Evolutionary conservation across 257 asterid species (phyloP).

Genomic region (Lithospermum erythrorhizon): DNA sequence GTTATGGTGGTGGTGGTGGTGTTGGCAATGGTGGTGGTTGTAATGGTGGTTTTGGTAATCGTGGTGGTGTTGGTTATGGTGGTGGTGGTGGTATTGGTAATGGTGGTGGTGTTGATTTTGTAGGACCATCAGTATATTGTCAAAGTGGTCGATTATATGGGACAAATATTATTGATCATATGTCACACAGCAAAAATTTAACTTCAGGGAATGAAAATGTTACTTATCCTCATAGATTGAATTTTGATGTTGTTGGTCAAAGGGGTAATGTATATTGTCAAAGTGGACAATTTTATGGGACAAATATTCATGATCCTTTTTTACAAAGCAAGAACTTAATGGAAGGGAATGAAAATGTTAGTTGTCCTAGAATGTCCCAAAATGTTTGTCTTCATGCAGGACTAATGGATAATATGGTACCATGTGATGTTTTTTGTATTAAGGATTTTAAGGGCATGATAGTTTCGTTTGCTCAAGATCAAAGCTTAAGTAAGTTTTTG

Average conservation of each 20-base stretch:
- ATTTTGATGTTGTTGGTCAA: not conserved
- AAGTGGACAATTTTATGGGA: not conserved
- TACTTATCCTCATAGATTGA: slow-evolving; percentile 3
- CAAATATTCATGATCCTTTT: not conserved
- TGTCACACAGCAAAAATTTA: no score
- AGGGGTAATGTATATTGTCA: no score
- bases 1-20: no score
- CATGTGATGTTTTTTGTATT: slow-evolving; percentile 8
- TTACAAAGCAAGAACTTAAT: no score
- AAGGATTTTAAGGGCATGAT: slow-evolving; percentile 33
- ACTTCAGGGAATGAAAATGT: no score
- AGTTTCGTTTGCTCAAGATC: slow-evolving; percentile 29
- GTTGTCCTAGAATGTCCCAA: slow-evolving; percentile 14
- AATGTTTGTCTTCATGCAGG: not conserved
- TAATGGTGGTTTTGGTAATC: no score
- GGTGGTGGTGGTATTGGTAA: slow-evolving; percentile 7
- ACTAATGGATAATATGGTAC: no score
- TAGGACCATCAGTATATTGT: not conserved
- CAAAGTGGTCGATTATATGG: not conserved
- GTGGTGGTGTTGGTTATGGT: no score
- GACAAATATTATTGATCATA: not conserved
- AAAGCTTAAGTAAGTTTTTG: slow-evolving; percentile 27
- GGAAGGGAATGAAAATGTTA: no score
- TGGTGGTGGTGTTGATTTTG: slow-evolving; percentile 6
- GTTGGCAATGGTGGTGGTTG: no score